These are phyloP conservation scores for Rhodofomes roseus DNA, from an alignment of 1,284 basidiomycete species.

Conservation along the genomic window DNA sequence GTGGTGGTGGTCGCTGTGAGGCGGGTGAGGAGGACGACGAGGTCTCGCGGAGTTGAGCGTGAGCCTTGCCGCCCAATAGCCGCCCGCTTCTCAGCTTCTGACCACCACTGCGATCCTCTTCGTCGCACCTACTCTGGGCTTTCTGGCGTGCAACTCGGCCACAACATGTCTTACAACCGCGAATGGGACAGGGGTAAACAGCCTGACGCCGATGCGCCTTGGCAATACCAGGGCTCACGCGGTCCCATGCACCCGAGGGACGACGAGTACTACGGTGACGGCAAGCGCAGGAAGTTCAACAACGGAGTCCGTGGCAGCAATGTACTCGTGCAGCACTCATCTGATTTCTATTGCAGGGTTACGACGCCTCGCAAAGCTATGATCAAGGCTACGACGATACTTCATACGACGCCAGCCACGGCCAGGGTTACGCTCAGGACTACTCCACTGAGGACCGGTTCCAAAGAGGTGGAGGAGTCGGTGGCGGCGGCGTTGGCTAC, in stretches of 20 bases:
- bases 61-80: neutral
- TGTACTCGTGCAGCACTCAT: neutral
- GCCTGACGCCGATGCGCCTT: constrained; percentile 24
- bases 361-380: constrained; percentile 39
- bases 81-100: constrained; percentile 10
- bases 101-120: constrained; percentile 13
- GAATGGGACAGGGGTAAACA: constrained; percentile 78
- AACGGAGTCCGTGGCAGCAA: constrained; percentile 53
- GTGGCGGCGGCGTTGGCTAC: constrained; percentile 31
- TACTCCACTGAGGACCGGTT: constrained; percentile 38
- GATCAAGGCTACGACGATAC: constrained; percentile 41
- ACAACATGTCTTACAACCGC: constrained; percentile 67
- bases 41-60: neutral
- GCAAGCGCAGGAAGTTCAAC: constrained; percentile 75
- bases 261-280: constrained; percentile 64
- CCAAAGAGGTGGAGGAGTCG: constrained; percentile 29
- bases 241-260: constrained; percentile 51
- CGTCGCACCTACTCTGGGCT: neutral
- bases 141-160: constrained; percentile 3
- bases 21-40: neutral
- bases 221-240: constrained; percentile 37
- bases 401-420: constrained; percentile 33
- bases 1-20: neutral
- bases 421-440: constrained; percentile 37
- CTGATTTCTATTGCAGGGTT: constrained; percentile 37